phyloP scores from a whole-genome alignment of 192 early-diverging fungal genomes.

The Coemansia sp. region DNA sequence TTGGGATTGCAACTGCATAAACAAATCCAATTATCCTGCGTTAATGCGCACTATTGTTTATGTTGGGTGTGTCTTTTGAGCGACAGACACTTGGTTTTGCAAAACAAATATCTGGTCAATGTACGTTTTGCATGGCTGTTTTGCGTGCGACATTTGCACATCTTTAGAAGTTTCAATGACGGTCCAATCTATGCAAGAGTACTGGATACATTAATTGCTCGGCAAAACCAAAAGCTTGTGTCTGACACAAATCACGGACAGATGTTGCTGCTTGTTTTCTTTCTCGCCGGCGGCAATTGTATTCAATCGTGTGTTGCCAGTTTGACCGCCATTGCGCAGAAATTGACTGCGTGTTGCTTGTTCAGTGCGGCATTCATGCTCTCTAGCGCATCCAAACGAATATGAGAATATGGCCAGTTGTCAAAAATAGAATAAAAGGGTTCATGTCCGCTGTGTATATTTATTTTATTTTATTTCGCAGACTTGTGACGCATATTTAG shows the following conservation, averaged over 20 bases:
- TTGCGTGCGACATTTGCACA: background rate
- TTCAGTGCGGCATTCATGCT: background rate
- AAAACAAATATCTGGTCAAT: background rate
- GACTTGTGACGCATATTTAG: background rate
- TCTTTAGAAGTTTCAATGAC: constrained; percentile 4
- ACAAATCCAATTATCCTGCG: background rate
- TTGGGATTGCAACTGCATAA: background rate
- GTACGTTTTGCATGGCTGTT: no score
- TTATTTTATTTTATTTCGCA: background rate
- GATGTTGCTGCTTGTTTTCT: background rate
- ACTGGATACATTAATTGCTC: constrained; percentile 2
- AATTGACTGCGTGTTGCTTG: background rate
- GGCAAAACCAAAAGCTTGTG: background rate
- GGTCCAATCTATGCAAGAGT: constrained; percentile 1
- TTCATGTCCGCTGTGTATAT: background rate
- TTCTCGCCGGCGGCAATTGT: background rate
- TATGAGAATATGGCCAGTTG: no score
- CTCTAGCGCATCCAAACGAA: background rate
- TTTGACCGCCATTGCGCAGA: background rate
- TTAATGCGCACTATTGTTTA: no score
- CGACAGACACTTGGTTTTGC: background rate
- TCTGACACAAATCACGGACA: constrained; percentile 1
- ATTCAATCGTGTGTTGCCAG: background rate
- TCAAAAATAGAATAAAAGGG: no score
- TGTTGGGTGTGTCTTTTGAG: no score